Evolutionary conservation across 2,329 filamentous ascomycete genomes (phyloP).

Genomic region (Exophiala lecanii-corni): DNA sequence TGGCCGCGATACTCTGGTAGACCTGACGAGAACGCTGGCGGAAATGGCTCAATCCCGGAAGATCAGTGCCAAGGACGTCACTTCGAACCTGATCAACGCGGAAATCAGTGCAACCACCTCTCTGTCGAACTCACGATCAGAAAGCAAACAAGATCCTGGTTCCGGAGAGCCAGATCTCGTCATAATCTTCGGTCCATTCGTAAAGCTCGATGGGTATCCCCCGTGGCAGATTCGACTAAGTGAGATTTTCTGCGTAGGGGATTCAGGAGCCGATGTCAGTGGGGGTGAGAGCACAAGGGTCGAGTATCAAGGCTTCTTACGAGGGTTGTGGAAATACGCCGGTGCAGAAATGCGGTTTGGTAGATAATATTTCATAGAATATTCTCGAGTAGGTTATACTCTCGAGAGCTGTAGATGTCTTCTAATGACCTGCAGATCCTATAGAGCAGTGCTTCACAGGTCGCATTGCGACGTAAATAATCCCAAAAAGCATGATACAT

Average conservation of each 20-base stretch:
- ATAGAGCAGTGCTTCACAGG: too few species aligned
- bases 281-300: conserved; percentile 45
- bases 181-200: conserved; percentile 76
- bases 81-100: conserved; percentile 77
- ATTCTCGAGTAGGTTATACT: neutral
- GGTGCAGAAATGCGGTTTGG: conserved; percentile 86
- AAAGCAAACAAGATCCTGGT: conserved; percentile 13
- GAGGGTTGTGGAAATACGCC: conserved; percentile 76
- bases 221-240: conserved; percentile 94
- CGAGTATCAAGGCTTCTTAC: conserved; percentile 89
- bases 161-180: conserved; percentile 71
- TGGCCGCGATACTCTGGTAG: conserved; percentile 87
- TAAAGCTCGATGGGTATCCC: conserved; percentile 85
- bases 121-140: conserved; percentile 3
- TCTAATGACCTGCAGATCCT: too few species aligned
- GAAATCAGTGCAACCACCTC: conserved; percentile 63
- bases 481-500: too few species aligned
- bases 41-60: conserved; percentile 93
- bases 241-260: conserved; percentile 72
- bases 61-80: conserved; percentile 75
- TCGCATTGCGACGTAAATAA: too few species aligned
- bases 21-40: conserved; percentile 87
- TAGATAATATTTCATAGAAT: conserved; percentile 36
- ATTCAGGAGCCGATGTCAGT: conserved; percentile 35
- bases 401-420: too few species aligned